Conservation (phyloP, 257 asterid species). For the Phtheirospermum japonicum region DNA sequence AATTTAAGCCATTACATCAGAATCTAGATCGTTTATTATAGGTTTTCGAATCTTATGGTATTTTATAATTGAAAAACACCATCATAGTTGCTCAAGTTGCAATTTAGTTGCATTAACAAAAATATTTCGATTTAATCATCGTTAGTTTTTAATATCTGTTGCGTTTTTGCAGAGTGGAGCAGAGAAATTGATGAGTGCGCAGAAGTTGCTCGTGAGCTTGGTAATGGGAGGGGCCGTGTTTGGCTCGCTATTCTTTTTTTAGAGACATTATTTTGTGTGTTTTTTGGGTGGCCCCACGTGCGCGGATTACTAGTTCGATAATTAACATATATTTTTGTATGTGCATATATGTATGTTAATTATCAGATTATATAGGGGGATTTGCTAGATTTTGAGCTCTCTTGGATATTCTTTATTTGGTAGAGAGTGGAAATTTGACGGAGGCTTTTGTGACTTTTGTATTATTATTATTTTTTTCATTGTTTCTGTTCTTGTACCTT, state of each 20-base stretch:
- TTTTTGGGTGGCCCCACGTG: conserved; percentile 26
- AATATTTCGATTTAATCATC: too few species aligned
- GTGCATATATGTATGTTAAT: too few species aligned
- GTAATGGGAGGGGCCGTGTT: conserved; percentile 53
- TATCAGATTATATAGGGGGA: too few species aligned
- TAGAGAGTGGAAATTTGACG: conserved; percentile 15
- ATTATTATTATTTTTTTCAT: conserved; percentile 8
- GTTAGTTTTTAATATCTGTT: background rate
- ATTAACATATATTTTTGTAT: conserved; percentile 23
- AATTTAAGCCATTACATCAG: too few species aligned
- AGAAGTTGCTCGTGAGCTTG: conserved; percentile 50
- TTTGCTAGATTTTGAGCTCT: too few species aligned
- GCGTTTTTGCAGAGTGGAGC: conserved; percentile 69
- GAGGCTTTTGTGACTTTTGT: background rate
- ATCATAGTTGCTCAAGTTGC: too few species aligned
- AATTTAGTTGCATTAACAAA: background rate
- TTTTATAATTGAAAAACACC: too few species aligned
- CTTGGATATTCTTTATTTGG: conserved; percentile 28
- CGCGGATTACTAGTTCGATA: conserved; percentile 12
- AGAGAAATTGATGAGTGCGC: conserved; percentile 48
- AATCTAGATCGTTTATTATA: too few species aligned
- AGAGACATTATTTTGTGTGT: background rate
- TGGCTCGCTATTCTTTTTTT: conserved; percentile 48
- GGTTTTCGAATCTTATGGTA: too few species aligned
- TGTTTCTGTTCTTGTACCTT: conserved; percentile 24